These are phyloP conservation scores for Zygosaccharomyces pseudobailii DNA, from an alignment of 1,139 yeast genomes.

Conservation along the genomic window DNA sequence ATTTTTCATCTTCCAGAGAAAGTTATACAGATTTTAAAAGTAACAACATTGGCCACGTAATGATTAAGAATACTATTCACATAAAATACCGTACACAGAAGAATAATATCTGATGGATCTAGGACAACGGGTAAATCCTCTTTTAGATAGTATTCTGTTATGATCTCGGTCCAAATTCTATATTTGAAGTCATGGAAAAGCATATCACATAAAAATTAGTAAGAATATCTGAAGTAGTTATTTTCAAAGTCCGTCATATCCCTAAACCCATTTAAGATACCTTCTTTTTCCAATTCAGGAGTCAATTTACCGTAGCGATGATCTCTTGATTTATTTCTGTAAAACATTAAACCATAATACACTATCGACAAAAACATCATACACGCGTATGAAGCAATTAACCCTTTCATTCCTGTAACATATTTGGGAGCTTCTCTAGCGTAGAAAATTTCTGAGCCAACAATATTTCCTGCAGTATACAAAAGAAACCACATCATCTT, in stretches of 20 bases:
- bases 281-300: conserved; percentile 15
- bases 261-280: conserved; percentile 19
- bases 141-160: too few relatives aligned
- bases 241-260: conserved; percentile 57
- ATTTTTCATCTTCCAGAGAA: too few relatives aligned
- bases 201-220: too few relatives aligned
- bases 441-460: conserved; percentile 56
- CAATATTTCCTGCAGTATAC: conserved; percentile 55
- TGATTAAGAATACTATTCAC: too few relatives aligned
- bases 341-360: conserved; percentile 14
- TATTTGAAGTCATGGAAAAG: too few relatives aligned
- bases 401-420: conserved; percentile 38
- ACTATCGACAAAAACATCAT: conserved; percentile 18
- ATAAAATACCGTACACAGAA: too few relatives aligned
- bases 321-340: conserved; percentile 24
- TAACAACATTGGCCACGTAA: too few relatives aligned
- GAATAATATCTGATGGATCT: too few relatives aligned
- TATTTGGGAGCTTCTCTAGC: conserved; percentile 49
- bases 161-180: too few relatives aligned
- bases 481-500: conserved; percentile 46
- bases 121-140: too few relatives aligned
- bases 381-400: conserved; percentile 15
- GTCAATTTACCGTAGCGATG: conserved; percentile 15
- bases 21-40: too few relatives aligned
- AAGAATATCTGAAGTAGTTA: conserved; percentile 46